Conservation (phyloP, 441 rosid species). For the Kokia cookei region DNA sequence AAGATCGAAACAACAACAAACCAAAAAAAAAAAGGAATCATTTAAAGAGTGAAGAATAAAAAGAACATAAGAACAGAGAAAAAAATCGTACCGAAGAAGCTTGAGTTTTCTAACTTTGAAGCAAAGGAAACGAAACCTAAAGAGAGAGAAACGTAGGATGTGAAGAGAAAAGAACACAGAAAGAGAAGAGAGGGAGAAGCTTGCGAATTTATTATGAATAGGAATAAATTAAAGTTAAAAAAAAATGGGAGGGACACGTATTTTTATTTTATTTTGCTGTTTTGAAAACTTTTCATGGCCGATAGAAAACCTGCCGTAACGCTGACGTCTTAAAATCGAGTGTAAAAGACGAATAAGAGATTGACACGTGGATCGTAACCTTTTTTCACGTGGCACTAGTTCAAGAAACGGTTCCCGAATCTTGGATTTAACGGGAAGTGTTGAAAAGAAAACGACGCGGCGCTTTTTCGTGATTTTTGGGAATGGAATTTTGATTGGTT, state of each 20-base stretch:
- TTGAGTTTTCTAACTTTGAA: slow-evolving; percentile 22
- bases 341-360: not conserved
- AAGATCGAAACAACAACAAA: slow-evolving; percentile 12
- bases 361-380: slow-evolving; percentile 27
- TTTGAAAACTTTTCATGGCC: not conserved
- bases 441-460: not conserved
- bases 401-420: slow-evolving; percentile 2
- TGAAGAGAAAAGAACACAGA: not conserved
- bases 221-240: slow-evolving; percentile 9
- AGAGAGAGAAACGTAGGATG: not conserved
- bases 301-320: slow-evolving; percentile 48
- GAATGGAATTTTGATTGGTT: not conserved
- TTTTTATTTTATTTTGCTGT: not conserved
- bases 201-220: slow-evolving; percentile 10
- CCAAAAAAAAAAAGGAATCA: not conserved
- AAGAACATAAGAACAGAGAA: not conserved
- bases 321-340: slow-evolving; percentile 32
- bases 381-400: not conserved
- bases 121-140: slow-evolving; percentile 36
- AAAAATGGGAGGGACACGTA: not conserved
- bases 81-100: slow-evolving; percentile 31
- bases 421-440: slow-evolving; percentile 33
- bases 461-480: not conserved
- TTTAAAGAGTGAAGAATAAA: slow-evolving; percentile 4
- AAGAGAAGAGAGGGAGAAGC: slow-evolving; percentile 9